These are phyloP conservation scores for Helotiales sp. DNA, from an alignment of 2,329 filamentous ascomycete species.

Conservation along the genomic window DNA sequence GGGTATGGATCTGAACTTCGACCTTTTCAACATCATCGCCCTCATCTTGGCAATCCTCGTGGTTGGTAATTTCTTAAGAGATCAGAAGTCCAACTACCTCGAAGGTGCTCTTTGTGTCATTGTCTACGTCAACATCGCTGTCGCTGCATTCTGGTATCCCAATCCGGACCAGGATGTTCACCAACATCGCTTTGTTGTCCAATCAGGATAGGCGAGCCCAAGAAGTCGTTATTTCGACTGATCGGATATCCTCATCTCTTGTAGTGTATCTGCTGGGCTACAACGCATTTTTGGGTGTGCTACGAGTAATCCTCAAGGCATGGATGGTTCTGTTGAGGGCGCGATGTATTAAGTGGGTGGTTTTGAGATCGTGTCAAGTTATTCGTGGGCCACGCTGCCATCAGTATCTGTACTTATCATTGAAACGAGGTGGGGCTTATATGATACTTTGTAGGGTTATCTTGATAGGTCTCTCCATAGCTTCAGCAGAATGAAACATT, in stretches of 20 bases:
- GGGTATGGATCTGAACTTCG: slow-evolving; percentile 78
- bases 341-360: not conserved
- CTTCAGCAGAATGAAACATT: not conserved
- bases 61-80: slow-evolving; percentile 82
- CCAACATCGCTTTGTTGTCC: too few species aligned
- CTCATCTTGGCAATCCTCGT: slow-evolving; percentile 83
- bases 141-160: slow-evolving; percentile 58
- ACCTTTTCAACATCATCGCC: slow-evolving; percentile 81
- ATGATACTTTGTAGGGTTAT: not conserved
- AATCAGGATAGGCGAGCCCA: too few species aligned
- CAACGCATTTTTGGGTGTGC: too few species aligned
- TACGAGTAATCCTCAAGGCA: too few species aligned
- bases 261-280: too few species aligned
- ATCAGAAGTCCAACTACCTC: slow-evolving; percentile 88
- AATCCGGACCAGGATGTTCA: slow-evolving; percentile 36
- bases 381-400: not conserved
- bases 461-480: not conserved
- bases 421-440: not conserved
- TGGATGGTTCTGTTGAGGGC: not conserved
- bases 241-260: too few species aligned
- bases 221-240: too few species aligned
- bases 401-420: not conserved
- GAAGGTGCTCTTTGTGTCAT: slow-evolving; percentile 81
- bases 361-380: not conserved
- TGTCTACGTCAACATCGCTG: slow-evolving; percentile 60